Base-by-base conservation (phyloP, 306 rosid species). In the Acmispon strigosus region DNA sequence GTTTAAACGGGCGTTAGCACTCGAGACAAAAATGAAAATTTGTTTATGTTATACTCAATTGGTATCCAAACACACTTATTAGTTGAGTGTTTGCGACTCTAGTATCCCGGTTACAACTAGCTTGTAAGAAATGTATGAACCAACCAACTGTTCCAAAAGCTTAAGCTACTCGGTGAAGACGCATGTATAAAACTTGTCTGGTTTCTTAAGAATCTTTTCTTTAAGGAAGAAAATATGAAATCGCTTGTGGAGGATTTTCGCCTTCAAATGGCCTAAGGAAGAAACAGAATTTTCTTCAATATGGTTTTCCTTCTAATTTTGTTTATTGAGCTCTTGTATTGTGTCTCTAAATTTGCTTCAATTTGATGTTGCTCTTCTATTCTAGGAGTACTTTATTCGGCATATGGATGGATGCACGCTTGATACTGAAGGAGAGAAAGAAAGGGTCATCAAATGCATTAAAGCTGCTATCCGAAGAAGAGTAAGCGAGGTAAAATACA, bases 361-460 rank as follows among this genome's bases (percentile, higher is more conserved):
- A 10, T n/a, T 50, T 44, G 53, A 19, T 62, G 43, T 22, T 27
- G 13, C 76, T 56, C 69, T 49, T 80, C 17, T 74, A 89, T 49
- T 80, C 17, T 74, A 89, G 93, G 91, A 87, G 75, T 89, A 89
- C 66, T 89, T 69, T 70, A 81, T 92, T 69, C 92, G 93, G 13
- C 96, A 89, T 78, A 72, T 81, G 90, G 98, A 87, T 69, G 96
- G 96, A 32, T 89, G 92, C 84, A 92, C 90, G 10, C 92, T 92
- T 45, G 94, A 92, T 66, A 84, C 86, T 7, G 89, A 87, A 74
- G 96, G 86, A 74, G 98, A 89, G 70, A 81, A 88, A 81, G 96
- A 89, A 79, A 81, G 90, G 66, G 91, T 89, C 29, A 73, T 87
- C 77, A 83, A 89, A 86, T 92, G 98, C 79, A 85, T 92, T 57